Evolutionary conservation across 2,329 filamentous ascomycete species (phyloP).

Genomic region (Paraphoma chrysanthemicola): DNA sequence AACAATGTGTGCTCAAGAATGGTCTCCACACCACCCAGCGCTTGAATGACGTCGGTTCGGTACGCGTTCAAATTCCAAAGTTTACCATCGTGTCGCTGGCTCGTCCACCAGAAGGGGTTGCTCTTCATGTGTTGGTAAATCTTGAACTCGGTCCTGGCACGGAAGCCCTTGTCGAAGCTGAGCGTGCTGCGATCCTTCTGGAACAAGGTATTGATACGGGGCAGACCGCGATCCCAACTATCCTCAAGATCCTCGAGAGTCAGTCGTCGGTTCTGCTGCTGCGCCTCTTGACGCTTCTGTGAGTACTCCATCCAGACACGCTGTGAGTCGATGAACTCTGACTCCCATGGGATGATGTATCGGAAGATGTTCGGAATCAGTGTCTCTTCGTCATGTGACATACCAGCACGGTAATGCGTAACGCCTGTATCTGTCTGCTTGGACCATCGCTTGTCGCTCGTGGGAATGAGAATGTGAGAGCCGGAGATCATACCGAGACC

Average conservation of each 20-base stretch:
- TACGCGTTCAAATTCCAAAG: slow-evolving; percentile 97
- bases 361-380: slow-evolving; percentile 98
- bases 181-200: slow-evolving; percentile 97
- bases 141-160: slow-evolving; percentile 95
- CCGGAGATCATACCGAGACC: slow-evolving; percentile 99
- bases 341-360: slow-evolving; percentile 99
- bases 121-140: slow-evolving; percentile 99
- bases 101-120: slow-evolving; percentile 99
- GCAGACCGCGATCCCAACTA: slow-evolving; percentile 96
- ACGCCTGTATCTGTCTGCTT: slow-evolving; percentile 98
- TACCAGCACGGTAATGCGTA: slow-evolving; percentile 94
- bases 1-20: slow-evolving; percentile 97
- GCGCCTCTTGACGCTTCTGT: slow-evolving; percentile 94
- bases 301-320: slow-evolving; percentile 99
- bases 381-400: slow-evolving; percentile 98
- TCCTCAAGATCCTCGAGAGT: slow-evolving; percentile 97
- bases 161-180: slow-evolving; percentile 98
- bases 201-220: slow-evolving; percentile 98
- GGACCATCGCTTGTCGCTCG: slow-evolving; percentile 97
- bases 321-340: slow-evolving; percentile 98
- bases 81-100: slow-evolving; percentile 95
- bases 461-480: slow-evolving; percentile 95
- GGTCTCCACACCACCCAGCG: slow-evolving; percentile 93
- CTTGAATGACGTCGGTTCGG: slow-evolving; percentile 95
- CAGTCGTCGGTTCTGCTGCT: slow-evolving; percentile 93